These are phyloP conservation scores for Salix caprea DNA, from an alignment of 345 rosid genomes.

Conservation along the genomic window DNA sequence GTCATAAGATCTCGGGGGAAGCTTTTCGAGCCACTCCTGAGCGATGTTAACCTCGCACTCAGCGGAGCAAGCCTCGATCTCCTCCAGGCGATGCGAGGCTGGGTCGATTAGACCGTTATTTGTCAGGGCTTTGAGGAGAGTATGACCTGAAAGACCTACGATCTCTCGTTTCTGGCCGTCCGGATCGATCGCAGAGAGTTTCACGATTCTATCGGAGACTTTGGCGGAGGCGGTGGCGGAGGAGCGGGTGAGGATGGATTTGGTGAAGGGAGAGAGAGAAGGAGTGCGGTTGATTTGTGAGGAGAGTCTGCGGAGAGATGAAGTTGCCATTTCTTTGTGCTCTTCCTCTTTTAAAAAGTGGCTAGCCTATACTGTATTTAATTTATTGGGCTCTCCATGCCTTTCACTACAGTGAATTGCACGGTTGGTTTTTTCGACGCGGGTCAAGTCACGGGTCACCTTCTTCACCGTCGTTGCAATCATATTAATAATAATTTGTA, in stretches of 20 bases:
- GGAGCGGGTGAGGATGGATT: slow-evolving; percentile 35
- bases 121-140: slow-evolving; percentile 72
- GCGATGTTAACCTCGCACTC: slow-evolving; percentile 99
- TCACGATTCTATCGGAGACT: slow-evolving; percentile 86
- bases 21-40: slow-evolving; percentile 85
- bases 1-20: slow-evolving; percentile 83
- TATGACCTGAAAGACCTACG: slow-evolving; percentile 79
- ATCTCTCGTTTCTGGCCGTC: slow-evolving; percentile 72
- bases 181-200: slow-evolving; percentile 74
- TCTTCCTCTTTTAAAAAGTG: neutral
- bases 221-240: slow-evolving; percentile 55
- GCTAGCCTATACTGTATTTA: too few species aligned
- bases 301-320: slow-evolving; percentile 55
- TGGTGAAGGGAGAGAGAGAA: slow-evolving; percentile 39
- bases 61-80: slow-evolving; percentile 96
- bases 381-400: too few species aligned
- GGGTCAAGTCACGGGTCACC: too few species aligned
- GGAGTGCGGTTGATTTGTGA: slow-evolving; percentile 54
- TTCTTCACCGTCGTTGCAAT: too few species aligned
- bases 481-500: too few species aligned
- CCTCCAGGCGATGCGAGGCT: slow-evolving; percentile 83
- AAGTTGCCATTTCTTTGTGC: slow-evolving; percentile 37
- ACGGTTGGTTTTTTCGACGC: too few species aligned
- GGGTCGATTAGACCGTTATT: slow-evolving; percentile 83
- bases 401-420: too few species aligned